A percentile compares a stretch with the other conserved stretches of the same genome.
Evolutionary conservation across 805 yeast species (phyloP).

Genomic region (Aciculoconidium aculeatum): DNA sequence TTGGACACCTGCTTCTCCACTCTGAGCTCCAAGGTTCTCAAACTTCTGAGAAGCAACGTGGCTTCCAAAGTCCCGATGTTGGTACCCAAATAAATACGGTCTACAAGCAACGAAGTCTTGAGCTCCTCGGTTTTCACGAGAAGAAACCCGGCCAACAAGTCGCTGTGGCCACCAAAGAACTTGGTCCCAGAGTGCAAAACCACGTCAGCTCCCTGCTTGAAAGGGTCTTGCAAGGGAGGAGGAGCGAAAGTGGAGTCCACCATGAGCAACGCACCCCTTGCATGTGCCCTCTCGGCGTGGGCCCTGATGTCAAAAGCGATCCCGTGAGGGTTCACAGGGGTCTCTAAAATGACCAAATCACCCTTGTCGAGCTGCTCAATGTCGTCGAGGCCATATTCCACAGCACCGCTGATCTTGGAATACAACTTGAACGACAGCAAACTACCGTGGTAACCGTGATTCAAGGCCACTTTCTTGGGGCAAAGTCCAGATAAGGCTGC

Average conservation of each 20-base stretch:
- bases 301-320: constrained; percentile 53
- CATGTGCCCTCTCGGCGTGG: constrained; percentile 68
- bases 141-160: constrained; percentile 75
- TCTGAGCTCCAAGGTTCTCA: constrained; percentile 76
- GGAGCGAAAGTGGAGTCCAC: constrained; percentile 94
- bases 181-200: constrained; percentile 93
- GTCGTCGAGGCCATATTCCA: constrained; percentile 40
- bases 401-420: constrained; percentile 53
- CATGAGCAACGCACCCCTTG: constrained; percentile 63
- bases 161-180: constrained; percentile 95
- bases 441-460: constrained; percentile 82
- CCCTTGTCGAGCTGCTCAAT: constrained; percentile 48
- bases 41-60: constrained; percentile 66
- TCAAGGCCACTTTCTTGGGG: constrained; percentile 72
- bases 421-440: constrained; percentile 63
- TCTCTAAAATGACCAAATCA: constrained; percentile 80
- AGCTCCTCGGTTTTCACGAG: constrained; percentile 53
- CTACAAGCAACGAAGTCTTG: constrained; percentile 45
- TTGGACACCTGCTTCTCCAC: constrained; percentile 58
- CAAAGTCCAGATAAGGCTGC: constrained; percentile 65
- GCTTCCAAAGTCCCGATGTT: constrained; percentile 75
- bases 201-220: constrained; percentile 77
- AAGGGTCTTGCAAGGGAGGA: constrained; percentile 80
- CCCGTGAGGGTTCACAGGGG: constrained; percentile 87
- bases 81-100: constrained; percentile 71